Base-by-base conservation (phyloP, 1,284 basidiomycete genomes). In the Ustilago esculenta region DNA sequence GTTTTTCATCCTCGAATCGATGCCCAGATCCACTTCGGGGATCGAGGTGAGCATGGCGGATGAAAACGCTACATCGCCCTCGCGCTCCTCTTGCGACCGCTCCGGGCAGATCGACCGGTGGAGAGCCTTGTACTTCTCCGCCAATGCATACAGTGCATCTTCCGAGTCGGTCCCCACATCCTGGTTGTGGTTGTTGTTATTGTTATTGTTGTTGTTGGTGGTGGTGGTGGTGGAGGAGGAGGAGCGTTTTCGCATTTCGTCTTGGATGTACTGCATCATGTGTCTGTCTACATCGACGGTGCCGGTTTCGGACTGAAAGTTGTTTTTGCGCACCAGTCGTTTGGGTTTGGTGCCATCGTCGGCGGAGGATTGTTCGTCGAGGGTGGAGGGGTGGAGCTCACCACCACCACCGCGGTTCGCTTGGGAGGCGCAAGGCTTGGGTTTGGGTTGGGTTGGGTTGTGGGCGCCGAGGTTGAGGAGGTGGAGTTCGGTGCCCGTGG, bases 191-290 rank as follows among this genome's bases (percentile, higher is more conserved):
- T n/a, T n/a, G n/a, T n/a, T n/a, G n/a, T n/a, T n/a, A n/a, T n/a
- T n/a, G n/a, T n/a, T n/a, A n/a, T n/a, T n/a, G n/a, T n/a, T n/a
- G n/a, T 17, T 2, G 23, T 40, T 37, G 20, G 20, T 23, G 10
- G 34, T 18, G n/a, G 36, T 25, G 4, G 24, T 9, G 24, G 15
- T 17, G 15, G 17, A 0, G 30, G 33, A 21, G 27, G 34, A 27
- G 12, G 32, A 49, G n/a, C 89, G 89, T 42, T 92, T 87, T 76
- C 87, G 89, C 77, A 98, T 86, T 81, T 97, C 96, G 75, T 90
- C 88, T 79, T 98, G 95, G 54, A 98, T 98, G 77, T 95, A 98
- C 2, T 90, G 91, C 91, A 98, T 94, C 94, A 98, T 98, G 80
- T 98, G 95, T 79, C 96, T 97, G 84, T 98, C 94, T 6, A 97